phyloP scores from a whole-genome alignment of 805 yeast species.

The Yamadazyma laniorum region DNA sequence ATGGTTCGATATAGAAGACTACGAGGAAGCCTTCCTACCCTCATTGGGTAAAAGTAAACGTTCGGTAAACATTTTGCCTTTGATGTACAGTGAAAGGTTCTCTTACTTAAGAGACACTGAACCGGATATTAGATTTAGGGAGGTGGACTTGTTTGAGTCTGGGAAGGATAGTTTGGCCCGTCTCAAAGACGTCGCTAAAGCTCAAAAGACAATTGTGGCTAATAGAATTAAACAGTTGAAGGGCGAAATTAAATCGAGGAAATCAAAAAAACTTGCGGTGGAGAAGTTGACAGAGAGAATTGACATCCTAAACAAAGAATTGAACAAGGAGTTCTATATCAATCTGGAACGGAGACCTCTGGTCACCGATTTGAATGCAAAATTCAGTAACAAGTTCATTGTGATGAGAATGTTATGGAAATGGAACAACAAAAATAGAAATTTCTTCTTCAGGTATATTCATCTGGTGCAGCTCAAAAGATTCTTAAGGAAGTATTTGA shows the following conservation, averaged over 20 bases:
- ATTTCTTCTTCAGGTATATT: constrained; percentile 32
- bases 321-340: constrained; percentile 10
- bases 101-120: constrained; percentile 63
- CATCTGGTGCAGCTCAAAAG: constrained; percentile 34
- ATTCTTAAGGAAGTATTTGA: constrained; percentile 27
- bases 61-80: constrained; percentile 52
- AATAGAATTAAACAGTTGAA: constrained; percentile 28
- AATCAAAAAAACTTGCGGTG: constrained; percentile 7
- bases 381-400: constrained; percentile 39
- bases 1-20: constrained; percentile 67
- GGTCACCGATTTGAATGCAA: constrained; percentile 9
- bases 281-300: constrained; percentile 19
- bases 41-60: constrained; percentile 36
- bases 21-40: constrained; percentile 52
- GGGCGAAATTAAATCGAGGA: constrained; percentile 15
- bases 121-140: constrained; percentile 10
- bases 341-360: constrained; percentile 11
- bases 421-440: constrained; percentile 40
- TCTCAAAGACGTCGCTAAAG: constrained; percentile 24
- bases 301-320: constrained; percentile 19
- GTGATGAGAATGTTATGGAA: constrained; percentile 39
- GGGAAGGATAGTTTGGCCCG: constrained; percentile 33
- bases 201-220: constrained; percentile 25
- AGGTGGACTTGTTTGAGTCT: constrained; percentile 20
- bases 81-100: constrained; percentile 67